Conservation (phyloP, 768 basidiomycete genomes). For the Suillus occidentalis region DNA sequence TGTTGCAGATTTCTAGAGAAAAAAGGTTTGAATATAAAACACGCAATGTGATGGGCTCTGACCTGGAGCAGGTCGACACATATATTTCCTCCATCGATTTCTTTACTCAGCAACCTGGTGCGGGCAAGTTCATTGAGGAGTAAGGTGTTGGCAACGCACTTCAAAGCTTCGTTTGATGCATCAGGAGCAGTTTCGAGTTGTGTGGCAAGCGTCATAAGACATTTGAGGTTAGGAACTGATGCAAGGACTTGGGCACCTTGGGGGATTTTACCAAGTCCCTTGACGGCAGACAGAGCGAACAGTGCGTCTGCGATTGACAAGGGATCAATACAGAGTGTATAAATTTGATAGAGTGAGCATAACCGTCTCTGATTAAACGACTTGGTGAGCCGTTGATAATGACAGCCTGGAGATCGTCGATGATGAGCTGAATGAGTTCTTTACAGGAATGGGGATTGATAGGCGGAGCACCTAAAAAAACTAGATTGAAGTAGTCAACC, state of each 20-base stretch:
- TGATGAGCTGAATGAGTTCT: slow-evolving; percentile 54
- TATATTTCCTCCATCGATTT: slow-evolving; percentile 63
- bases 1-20: slow-evolving; percentile 53
- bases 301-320: slow-evolving; percentile 52
- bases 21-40: slow-evolving; percentile 11
- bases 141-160: slow-evolving; percentile 78
- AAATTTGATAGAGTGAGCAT: slow-evolving; percentile 15
- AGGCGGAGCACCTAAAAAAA: slow-evolving; percentile 22
- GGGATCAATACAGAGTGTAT: neutral
- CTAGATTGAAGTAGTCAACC: neutral
- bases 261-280: slow-evolving; percentile 71
- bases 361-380: slow-evolving; percentile 59
- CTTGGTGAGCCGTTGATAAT: slow-evolving; percentile 40
- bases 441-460: slow-evolving; percentile 49
- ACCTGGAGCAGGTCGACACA: slow-evolving; percentile 63
- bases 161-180: slow-evolving; percentile 66
- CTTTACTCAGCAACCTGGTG: slow-evolving; percentile 50
- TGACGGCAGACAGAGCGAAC: slow-evolving; percentile 67
- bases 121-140: slow-evolving; percentile 68
- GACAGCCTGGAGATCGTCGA: slow-evolving; percentile 55
- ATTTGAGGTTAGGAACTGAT: slow-evolving; percentile 52
- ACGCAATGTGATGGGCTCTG: slow-evolving; percentile 15
- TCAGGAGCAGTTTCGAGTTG: slow-evolving; percentile 58
- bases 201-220: slow-evolving; percentile 51
- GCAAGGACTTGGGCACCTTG: slow-evolving; percentile 65